These are phyloP conservation scores for Botryotinia globosa DNA, from an alignment of 2,329 filamentous ascomycete species.

Conservation along the genomic window DNA sequence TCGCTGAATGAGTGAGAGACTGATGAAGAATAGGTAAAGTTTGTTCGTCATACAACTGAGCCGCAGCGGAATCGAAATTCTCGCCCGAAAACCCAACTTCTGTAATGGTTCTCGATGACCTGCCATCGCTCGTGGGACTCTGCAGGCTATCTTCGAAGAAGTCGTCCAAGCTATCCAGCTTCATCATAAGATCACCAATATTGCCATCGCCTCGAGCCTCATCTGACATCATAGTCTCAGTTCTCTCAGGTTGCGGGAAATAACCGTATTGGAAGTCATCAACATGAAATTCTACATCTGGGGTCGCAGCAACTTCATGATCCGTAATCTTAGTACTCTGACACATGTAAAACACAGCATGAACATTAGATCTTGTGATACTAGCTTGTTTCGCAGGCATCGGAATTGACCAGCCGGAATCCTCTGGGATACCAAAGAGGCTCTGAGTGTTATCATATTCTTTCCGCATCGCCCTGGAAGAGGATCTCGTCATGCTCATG, in stretches of 20 bases:
- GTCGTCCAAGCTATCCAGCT: constrained; percentile 75
- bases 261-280: constrained; percentile 72
- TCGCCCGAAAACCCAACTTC: constrained; percentile 64
- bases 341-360: constrained; percentile 94
- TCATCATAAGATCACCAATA: constrained; percentile 78
- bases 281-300: constrained; percentile 84
- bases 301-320: constrained; percentile 64
- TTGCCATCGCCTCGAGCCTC: constrained; percentile 62
- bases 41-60: constrained; percentile 88
- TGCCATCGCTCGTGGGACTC: constrained; percentile 57
- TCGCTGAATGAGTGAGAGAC: constrained; percentile 68
- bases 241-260: constrained; percentile 62
- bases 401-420: constrained; percentile 93
- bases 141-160: constrained; percentile 69
- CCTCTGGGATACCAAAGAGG: constrained; percentile 92
- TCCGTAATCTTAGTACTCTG: constrained; percentile 60
- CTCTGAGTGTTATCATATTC: constrained; percentile 94
- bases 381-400: constrained; percentile 87
- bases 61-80: constrained; percentile 64
- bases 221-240: constrained; percentile 91
- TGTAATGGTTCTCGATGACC: constrained; percentile 61
- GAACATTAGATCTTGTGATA: constrained; percentile 84
- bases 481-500: constrained; percentile 95
- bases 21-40: constrained; percentile 87
- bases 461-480: constrained; percentile 81